Evolutionary conservation across 2,329 filamentous ascomycete genomes (phyloP).

Genomic region (Alternaria dauci): DNA sequence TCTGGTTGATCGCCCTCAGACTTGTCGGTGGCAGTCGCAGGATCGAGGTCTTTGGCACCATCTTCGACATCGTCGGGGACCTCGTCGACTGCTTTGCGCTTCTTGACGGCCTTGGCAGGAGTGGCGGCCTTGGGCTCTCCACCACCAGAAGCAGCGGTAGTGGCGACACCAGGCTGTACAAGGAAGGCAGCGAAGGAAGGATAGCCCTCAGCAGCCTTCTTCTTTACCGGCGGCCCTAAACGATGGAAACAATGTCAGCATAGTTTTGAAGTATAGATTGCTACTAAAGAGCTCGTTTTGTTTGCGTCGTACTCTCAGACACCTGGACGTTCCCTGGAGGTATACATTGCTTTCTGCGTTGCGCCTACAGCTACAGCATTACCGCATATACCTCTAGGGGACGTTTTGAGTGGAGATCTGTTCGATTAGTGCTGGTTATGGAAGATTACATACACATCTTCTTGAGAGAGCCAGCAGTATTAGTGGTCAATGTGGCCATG

Average conservation of each 20-base stretch:
- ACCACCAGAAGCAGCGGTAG: constrained; percentile 6
- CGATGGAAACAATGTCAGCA: not conserved
- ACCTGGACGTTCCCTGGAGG: too few relatives aligned
- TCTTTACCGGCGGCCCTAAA: constrained; percentile 38
- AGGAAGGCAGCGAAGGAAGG: constrained; percentile 37
- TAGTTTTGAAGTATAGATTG: not conserved
- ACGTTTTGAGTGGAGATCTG: not conserved
- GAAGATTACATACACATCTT: constrained; percentile 36
- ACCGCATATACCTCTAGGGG: too few relatives aligned
- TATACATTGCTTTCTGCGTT: too few relatives aligned
- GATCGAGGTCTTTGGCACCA: constrained; percentile 30
- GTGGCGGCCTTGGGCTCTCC: constrained; percentile 15
- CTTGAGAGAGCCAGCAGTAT: constrained; percentile 43
- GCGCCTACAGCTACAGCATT: too few relatives aligned
- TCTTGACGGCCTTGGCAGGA: constrained; percentile 11
- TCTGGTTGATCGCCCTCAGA: constrained; percentile 12
- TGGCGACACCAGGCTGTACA: constrained; percentile 9
- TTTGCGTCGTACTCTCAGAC: too few relatives aligned
- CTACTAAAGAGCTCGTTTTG: not conserved
- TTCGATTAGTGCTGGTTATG: not conserved
- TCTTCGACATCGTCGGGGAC: not conserved
- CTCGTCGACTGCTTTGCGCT: constrained; percentile 36
- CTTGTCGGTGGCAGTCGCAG: constrained; percentile 25
- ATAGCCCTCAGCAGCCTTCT: constrained; percentile 37
- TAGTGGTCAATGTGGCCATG: constrained; percentile 39